phyloP scores from a whole-genome alignment of 2,329 filamentous ascomycete species.

The Venturia effusa region DNA sequence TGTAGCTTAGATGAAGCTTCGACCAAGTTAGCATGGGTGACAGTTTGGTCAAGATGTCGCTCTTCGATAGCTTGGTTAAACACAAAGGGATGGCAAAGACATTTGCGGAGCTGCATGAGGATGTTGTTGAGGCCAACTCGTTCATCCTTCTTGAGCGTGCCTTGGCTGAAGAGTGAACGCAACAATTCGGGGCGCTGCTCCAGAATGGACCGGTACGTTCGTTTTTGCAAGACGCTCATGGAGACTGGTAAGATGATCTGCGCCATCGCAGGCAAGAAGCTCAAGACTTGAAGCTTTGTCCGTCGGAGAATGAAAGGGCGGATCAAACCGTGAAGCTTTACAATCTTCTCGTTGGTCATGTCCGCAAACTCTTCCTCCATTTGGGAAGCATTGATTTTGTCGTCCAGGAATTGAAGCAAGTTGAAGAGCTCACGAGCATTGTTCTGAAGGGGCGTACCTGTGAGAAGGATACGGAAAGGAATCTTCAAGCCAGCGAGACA shows the following conservation, averaged over 20 bases:
- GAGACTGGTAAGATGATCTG: constrained; percentile 95
- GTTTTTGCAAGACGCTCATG: constrained; percentile 89
- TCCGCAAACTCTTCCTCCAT: constrained; percentile 67
- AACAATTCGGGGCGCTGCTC: constrained; percentile 84
- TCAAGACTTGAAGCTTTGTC: constrained; percentile 83
- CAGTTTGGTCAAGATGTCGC: constrained; percentile 47
- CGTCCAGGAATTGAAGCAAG: constrained; percentile 86
- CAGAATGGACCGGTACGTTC: constrained; percentile 86
- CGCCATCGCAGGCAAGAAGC: constrained; percentile 83
- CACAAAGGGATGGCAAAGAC: constrained; percentile 89
- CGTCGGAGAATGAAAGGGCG: constrained; percentile 61
- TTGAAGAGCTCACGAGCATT: constrained; percentile 94
- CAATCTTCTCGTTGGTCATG: constrained; percentile 74
- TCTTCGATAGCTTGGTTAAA: constrained; percentile 90
- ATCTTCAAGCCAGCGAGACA: constrained; percentile 63
- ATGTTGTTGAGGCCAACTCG: constrained; percentile 84
- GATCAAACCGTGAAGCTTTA: constrained; percentile 72
- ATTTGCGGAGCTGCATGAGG: constrained; percentile 87
- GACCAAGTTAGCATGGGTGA: constrained; percentile 69
- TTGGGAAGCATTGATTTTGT: constrained; percentile 53
- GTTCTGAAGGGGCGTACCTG: constrained; percentile 85
- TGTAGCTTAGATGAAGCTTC: constrained; percentile 87
- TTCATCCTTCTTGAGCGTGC: constrained; percentile 53
- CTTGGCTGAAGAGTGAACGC: constrained; percentile 65
- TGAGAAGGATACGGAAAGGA: constrained; percentile 76